These are phyloP conservation scores for Kwoniella bestiolae DNA, from an alignment of 768 basidiomycete genomes.

Conservation along the genomic window DNA sequence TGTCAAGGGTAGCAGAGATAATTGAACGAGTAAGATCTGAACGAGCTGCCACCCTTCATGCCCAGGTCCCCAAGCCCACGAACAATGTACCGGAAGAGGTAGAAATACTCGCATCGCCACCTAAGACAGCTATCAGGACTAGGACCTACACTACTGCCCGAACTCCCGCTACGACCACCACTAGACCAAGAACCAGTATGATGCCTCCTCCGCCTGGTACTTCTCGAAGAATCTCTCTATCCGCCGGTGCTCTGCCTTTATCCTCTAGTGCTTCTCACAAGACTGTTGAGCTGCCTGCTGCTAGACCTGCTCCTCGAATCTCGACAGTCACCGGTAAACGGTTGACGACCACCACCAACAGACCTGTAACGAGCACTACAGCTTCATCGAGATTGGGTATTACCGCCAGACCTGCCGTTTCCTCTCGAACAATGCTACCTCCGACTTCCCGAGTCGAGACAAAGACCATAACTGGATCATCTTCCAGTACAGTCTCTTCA, in stretches of 20 bases:
- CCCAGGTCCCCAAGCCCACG: background rate
- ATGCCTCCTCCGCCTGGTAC: conserved; percentile 1
- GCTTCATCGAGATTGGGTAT: background rate
- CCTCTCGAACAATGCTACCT: conserved; percentile 1
- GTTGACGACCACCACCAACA: background rate
- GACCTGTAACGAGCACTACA: background rate
- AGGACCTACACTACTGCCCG: conserved; percentile 1
- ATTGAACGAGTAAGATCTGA: conserved; percentile 20
- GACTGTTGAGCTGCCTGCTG: conserved; percentile 4
- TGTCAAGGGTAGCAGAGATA: conserved; percentile 25
- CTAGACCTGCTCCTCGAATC: background rate
- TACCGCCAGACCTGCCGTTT: background rate
- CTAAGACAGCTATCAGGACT: conserved; percentile 10
- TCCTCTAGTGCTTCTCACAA: conserved; percentile 24
- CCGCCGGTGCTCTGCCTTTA: conserved; percentile 35
- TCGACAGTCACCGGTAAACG: background rate
- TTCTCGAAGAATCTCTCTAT: conserved; percentile 38
- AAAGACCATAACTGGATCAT: background rate
- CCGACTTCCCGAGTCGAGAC: background rate
- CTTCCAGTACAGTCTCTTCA: conserved; percentile 1
- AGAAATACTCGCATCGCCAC: background rate
- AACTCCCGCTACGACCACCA: conserved; percentile 5
- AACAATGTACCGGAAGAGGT: background rate
- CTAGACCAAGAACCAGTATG: conserved; percentile 14
- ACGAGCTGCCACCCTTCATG: conserved; percentile 1